A percentile compares a stretch with the other conserved stretches of the same genome.
Evolutionary conservation across 257 asterid species (phyloP).

Genomic region (Leonotis leonurus): DNA sequence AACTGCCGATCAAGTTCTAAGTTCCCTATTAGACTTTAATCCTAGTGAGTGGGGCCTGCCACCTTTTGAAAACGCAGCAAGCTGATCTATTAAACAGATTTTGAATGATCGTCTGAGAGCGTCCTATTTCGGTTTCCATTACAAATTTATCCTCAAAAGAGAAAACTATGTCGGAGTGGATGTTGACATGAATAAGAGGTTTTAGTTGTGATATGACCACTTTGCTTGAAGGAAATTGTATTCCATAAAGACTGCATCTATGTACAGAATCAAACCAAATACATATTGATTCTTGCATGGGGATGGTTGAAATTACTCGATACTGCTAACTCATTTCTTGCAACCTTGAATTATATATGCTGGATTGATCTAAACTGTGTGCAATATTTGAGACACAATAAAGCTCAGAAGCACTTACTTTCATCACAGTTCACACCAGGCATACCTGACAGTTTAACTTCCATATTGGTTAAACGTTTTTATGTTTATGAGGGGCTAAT

Average conservation of each 20-base stretch:
- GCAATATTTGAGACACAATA: background rate
- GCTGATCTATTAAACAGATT: conserved; percentile 3
- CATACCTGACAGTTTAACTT: background rate
- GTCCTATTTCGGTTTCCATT: background rate
- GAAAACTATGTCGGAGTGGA: background rate
- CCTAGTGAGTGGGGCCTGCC: conserved; percentile 81
- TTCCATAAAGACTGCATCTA: background rate
- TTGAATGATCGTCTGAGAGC: background rate
- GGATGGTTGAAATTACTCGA: background rate
- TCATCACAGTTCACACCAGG: background rate
- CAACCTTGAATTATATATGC: background rate
- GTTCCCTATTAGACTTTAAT: conserved; percentile 67
- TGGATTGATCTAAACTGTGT: background rate
- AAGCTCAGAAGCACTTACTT: background rate
- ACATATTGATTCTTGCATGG: background rate
- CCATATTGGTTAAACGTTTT: background rate
- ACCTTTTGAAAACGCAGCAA: conserved; percentile 42
- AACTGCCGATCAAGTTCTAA: conserved; percentile 71
- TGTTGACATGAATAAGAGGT: background rate
- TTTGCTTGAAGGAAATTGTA: background rate
- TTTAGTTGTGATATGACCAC: background rate
- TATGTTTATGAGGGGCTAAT: background rate
- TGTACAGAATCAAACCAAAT: background rate
- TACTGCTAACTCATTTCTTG: background rate
- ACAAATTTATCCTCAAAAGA: background rate